A percentile compares a stretch with the other conserved stretches of the same genome.
Conservation (phyloP, 2,329 filamentous ascomycete genomes). For the Elsinoe fawcettii region DNA sequence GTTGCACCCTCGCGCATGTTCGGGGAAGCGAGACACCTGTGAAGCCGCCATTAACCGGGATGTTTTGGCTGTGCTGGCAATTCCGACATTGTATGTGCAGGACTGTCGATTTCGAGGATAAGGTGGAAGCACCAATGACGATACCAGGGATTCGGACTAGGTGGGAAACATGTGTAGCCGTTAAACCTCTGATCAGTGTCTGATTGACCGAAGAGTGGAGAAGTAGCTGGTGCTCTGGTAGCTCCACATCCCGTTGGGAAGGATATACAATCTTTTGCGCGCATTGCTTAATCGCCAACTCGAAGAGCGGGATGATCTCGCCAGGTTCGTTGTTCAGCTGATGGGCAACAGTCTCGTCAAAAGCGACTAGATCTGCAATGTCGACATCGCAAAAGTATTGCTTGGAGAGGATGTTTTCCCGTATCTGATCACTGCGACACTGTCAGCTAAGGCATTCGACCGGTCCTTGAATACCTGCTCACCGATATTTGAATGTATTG, state of each 20-base stretch:
- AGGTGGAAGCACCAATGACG: slow-evolving; percentile 91
- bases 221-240: slow-evolving; percentile 89
- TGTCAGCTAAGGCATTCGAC: slow-evolving; percentile 28
- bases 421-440: slow-evolving; percentile 70
- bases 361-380: slow-evolving; percentile 89
- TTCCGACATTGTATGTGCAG: slow-evolving; percentile 82
- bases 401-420: slow-evolving; percentile 88
- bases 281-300: slow-evolving; percentile 79
- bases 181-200: slow-evolving; percentile 87
- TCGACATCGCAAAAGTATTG: slow-evolving; percentile 96
- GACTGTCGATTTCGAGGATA: slow-evolving; percentile 88
- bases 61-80: slow-evolving; percentile 63
- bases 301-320: slow-evolving; percentile 90
- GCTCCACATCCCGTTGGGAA: slow-evolving; percentile 54
- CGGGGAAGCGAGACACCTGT: slow-evolving; percentile 77
- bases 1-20: slow-evolving; percentile 55
- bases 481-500: slow-evolving; percentile 93
- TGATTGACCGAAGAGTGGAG: slow-evolving; percentile 86
- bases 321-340: slow-evolving; percentile 80
- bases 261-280: slow-evolving; percentile 91
- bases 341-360: slow-evolving; percentile 91
- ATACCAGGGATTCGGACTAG: slow-evolving; percentile 97
- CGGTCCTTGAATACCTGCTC: slow-evolving; percentile 20
- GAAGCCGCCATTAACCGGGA: slow-evolving; percentile 78
- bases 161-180: slow-evolving; percentile 83